A percentile compares a stretch with the other conserved stretches of the same genome.
phyloP scores from a whole-genome alignment of 129 eudicot species.

The Tanacetum coccineum region DNA sequence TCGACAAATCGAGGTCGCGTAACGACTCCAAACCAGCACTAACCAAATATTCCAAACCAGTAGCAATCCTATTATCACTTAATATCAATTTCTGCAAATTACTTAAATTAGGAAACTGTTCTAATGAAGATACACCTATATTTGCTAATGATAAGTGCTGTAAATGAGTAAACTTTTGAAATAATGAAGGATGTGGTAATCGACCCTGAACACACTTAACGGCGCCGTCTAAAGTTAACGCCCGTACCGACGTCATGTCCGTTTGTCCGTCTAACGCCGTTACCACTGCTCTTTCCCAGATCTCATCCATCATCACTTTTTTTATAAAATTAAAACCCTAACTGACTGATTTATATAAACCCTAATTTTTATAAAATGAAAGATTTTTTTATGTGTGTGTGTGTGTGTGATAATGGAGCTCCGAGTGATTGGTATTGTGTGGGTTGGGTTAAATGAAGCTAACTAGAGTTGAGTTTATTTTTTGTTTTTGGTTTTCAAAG shows the following conservation, averaged over 20 bases:
- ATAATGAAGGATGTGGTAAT: slow-evolving; percentile 67
- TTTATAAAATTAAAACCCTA: not conserved
- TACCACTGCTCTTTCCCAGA: slow-evolving; percentile 98
- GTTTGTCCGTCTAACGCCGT: slow-evolving; percentile 87
- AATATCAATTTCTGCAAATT: slow-evolving; percentile 66
- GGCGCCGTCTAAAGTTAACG: slow-evolving; percentile 87
- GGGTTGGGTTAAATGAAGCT: slow-evolving; percentile 43
- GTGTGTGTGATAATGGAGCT: slow-evolving; percentile 38
- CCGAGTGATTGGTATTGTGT: slow-evolving; percentile 48
- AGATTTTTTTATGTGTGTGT: slow-evolving; percentile 17
- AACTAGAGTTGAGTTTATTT: slow-evolving; percentile 44
- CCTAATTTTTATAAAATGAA: slow-evolving; percentile 18
- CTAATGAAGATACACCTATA: slow-evolving; percentile 82
- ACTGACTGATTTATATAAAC: slow-evolving; percentile 7
- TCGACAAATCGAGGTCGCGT: slow-evolving; percentile 89
- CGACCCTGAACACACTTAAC: slow-evolving; percentile 96
- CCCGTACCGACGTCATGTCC: slow-evolving; percentile 48
- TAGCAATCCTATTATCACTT: slow-evolving; percentile 86
- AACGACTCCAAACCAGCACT: slow-evolving; percentile 71
- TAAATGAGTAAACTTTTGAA: slow-evolving; percentile 68
- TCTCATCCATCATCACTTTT: slow-evolving; percentile 78
- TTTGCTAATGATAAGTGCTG: slow-evolving; percentile 84
- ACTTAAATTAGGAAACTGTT: slow-evolving; percentile 71
- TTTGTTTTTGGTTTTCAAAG: slow-evolving; percentile 21
- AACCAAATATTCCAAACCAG: slow-evolving; percentile 73